Evolutionary conservation across 192 early-diverging fungal species (phyloP), one percentile per base, ranked within the genome.

Genomic region (Rhizoclosmatium globosum): DNA sequence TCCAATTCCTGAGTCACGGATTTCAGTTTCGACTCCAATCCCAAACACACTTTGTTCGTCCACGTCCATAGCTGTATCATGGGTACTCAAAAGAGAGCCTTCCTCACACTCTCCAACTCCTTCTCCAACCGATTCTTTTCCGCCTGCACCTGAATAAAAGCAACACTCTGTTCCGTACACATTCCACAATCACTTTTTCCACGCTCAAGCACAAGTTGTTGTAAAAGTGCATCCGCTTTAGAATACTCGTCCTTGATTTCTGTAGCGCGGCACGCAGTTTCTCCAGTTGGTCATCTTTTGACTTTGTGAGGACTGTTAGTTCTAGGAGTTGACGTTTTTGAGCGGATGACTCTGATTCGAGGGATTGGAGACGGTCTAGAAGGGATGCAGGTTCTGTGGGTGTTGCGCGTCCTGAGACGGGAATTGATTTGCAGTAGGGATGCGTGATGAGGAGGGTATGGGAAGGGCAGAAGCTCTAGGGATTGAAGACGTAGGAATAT

Each of bases 101-200:
- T 48, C 47, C 23, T 48, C 41, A 21, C 7, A 9, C 56, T 57
- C 50, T 57, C 50, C 9, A 39, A 48, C 41, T 71, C 48, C 13
- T 57, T 50, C 7, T 71, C 50, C n/a, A 71, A 7, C 3, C 53
- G 70, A 7, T 57, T 21, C 47, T 57, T 57, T 6, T 71, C 70
- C 38, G 70, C 46, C 38, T 71, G n/a, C 7, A 71, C 17, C 53
- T 15, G 9, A 39, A 71, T 71, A 9, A 59, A 23, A n/a, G 17
- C 39, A 19, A 42, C n/a, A 42, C 43, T 42, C 38, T 53, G n/a
- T 50, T 71, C 70, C n/a, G 57, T 59, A 39, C 70, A 71, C 21
- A 58, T 21, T 19, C 57, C 1, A 38, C 70, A 71, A 2, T 15
- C 50, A 57, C 41, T 71, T 57, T 57, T 57, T 39, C 56, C 70